Evolutionary conservation across 352 stramenopile species (phyloP), one percentile per base, ranked within the genome.

Genomic region (Phytopythium cucurbitacearum): DNA sequence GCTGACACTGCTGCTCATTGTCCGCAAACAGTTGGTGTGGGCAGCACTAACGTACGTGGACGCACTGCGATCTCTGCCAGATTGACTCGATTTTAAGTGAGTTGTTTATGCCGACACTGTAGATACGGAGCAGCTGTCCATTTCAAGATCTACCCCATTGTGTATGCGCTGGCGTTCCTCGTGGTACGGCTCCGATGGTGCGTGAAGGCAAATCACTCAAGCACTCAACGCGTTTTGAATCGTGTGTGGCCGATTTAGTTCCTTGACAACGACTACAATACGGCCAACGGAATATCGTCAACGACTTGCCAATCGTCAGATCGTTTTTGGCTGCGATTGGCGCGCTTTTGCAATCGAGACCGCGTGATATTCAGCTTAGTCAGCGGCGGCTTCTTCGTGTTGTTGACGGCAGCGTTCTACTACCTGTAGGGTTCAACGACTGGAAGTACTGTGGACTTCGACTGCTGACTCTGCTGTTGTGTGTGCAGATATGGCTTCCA

Each of bases 61-160:
- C 21, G 48, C 12, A 38, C 59, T 13, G n/a, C 40, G 5, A 13
- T 13, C 15, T 50, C n/a, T 7, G 12, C 32, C 2, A 34, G 5
- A n/a, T 52, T 47, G 40, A 40, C 13, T 12, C 12, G 33, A 7
- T 45, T 12, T 47, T 37, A 37, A 28, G 40, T 45, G 10, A 2
- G 11, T 7, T 34, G 28, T 40, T 21, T 35, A 37, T 41, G 33
- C 10, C 44, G 12, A 9, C 21, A 2, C 13, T 44, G 3, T 60
- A 98, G 67, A 65, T 96, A 98, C 71, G 96, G 96, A 4, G 80
- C 98, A 37, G 97, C 94, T 0, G 94, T 99, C 35, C 97, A 99
- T 67, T 89, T 98, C 62, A 98, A 98, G 69, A 95, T 99, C 12
- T 99, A 99, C 63, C 97, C 97, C 5, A 97, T 99, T 37, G 97